Evolutionary conservation across 768 basidiomycete species (phyloP), one percentile per base, ranked within the genome.

Genomic region (Mycena indigotica): DNA sequence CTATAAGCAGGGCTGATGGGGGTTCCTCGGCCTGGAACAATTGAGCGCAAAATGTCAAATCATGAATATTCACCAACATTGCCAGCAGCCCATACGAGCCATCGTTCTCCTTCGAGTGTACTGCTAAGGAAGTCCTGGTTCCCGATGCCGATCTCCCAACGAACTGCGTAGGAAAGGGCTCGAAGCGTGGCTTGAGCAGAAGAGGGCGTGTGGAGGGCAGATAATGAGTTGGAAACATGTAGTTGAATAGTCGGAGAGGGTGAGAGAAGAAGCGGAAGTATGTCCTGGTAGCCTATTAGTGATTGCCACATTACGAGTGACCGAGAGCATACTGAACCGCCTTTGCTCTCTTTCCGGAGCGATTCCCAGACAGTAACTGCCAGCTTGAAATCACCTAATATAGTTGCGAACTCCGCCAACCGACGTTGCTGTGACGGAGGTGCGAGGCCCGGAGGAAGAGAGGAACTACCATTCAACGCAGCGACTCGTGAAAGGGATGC

Each of bases 321-420:
- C 25, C 29, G 32, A 26, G 57, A 28, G 38, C 39, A 50, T 72
- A 95, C 93, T 26, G 89, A 90, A 40, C 95, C 95, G 30, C 88
- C 87, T 67, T 91, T 94, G 40, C 83, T 84, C 58, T 98, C 95
- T 69, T 94, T 94, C 49, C 92, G 79, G 29, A 94, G 69, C 3
- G 87, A 77, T 68, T 98, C 97, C 90, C 95, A 98, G 3, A 95
- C 84, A 6, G 75, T 73, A 2, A 83, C 77, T 0, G 95, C 96
- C 28, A 95, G 79, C 64, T 91, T 93, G 70, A 86, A 85, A 72
- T 99, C 97, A 3, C 94, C 90, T 2, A 98, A 73, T 57, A 95
- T 84, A 19, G 97, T 97, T 8, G 93, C 87, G 73, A 98, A 95
- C 71, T 99, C 97, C 10, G 95, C 97, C 3, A 98, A 77, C n/a